phyloP scores from a whole-genome alignment of 169 alveolate genomes.

The Plasmodium cynomolgi region DNA sequence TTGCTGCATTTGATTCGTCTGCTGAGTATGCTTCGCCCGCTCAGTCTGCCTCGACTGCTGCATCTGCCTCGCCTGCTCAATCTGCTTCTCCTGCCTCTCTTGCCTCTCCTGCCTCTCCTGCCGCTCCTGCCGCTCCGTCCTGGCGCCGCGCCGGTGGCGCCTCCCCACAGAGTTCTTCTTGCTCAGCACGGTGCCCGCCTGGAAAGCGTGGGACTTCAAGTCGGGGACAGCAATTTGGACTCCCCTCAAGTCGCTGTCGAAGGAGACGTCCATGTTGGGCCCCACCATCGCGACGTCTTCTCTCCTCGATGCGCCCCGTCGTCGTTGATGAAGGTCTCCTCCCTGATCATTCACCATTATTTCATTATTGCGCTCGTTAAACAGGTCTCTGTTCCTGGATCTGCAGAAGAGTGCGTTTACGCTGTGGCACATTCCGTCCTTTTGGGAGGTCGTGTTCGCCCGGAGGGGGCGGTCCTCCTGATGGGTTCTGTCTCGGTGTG shows the following conservation, averaged over 20 bases:
- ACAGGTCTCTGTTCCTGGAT: background rate
- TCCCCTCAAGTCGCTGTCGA: background rate
- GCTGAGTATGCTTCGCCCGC: background rate
- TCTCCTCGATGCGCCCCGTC: background rate
- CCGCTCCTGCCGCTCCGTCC: background rate
- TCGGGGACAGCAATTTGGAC: background rate
- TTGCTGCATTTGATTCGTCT: background rate
- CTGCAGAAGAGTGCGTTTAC: background rate
- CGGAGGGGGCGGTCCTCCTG: background rate
- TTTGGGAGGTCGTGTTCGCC: background rate
- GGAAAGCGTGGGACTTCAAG: background rate
- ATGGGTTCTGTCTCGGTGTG: background rate
- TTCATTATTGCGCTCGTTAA: background rate
- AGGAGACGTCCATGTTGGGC: background rate
- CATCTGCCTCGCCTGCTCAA: background rate
- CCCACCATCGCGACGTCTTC: no score
- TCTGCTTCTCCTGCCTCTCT: background rate
- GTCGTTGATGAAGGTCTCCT: background rate
- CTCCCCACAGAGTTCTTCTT: background rate
- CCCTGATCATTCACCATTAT: background rate
- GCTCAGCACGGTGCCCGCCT: background rate
- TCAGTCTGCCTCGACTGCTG: background rate
- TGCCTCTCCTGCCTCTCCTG: background rate
- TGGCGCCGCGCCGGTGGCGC: background rate
- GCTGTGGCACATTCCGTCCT: constrained; percentile 1